Evolutionary conservation across 331 rosid species (phyloP), one percentile per base, ranked within the genome.

Genomic region (Rosa hybrid): DNA sequence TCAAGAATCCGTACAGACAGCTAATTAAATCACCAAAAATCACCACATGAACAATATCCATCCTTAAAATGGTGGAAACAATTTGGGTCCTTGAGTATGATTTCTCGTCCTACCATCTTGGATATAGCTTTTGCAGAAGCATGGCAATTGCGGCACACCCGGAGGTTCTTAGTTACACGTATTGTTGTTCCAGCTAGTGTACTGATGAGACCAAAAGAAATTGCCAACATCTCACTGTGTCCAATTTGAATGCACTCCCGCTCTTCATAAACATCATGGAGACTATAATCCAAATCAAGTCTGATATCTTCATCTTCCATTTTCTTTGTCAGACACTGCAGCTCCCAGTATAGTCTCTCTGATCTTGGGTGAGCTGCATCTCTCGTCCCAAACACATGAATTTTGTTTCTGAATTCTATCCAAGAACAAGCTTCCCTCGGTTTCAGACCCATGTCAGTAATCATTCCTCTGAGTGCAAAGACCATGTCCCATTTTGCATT

Each of bases 371-470:
- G 96, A 49, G 94, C 81, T 49, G 82, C 87, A 77, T 90, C 94
- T 60, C 97, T 95, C 1, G 91, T 92, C 39, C 90, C 91, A 71
- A 92, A 92, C 44, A 82, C 91, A 56, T 92, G 97, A 72, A 90
- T 86, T 91, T 88, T 92, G 45, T 87, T 88, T 82, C 84, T 74
- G 46, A 79, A 71, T 76, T 89, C 91, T 8, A 88, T 85, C 97
- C 97, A 91, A 72, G 91, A 81, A 76, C 75, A 88, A 69, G 92
- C 89, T 83, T 78, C 90, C 60, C 56, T 88, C 1, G 92, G 86
- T 62, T 82, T 90, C 90, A 92, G 84, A 62, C 86, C 94, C 96
- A 89, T 83, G 77, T 89, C 96, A 53, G 34, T 69, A 45, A 91
- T 79, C 72, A 76, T 88, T 77, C 77, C 83, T 81, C 71, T 78